These are phyloP conservation scores for Pythium sukuiense DNA, from an alignment of 352 stramenopile species.

Conservation along the genomic window DNA sequence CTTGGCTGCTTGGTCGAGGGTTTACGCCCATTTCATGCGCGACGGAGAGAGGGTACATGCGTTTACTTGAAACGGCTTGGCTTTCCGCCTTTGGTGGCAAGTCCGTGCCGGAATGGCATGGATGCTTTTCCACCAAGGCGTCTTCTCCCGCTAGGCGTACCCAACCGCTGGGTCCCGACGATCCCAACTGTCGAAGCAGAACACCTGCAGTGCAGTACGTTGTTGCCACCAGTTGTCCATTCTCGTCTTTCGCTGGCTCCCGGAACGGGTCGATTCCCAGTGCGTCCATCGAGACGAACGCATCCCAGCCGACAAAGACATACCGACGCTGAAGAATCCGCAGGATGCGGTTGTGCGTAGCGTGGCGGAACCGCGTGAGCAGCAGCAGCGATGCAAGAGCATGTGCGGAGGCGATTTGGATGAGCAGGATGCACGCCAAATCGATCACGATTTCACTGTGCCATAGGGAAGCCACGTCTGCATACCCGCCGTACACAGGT, in stretches of 20 bases:
- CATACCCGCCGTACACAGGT: slow-evolving; percentile 26
- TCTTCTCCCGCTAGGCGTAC: slow-evolving; percentile 1
- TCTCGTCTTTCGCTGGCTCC: neutral
- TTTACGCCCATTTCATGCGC: neutral
- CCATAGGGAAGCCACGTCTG: slow-evolving; percentile 29
- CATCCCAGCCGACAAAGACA: slow-evolving; percentile 36
- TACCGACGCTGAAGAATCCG: slow-evolving; percentile 32
- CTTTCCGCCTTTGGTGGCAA: neutral
- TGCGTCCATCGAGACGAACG: slow-evolving; percentile 24
- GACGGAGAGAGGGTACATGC: neutral
- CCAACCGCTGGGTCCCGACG: neutral
- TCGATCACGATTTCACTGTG: slow-evolving; percentile 31
- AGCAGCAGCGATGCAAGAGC: slow-evolving; percentile 13
- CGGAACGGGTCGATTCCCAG: slow-evolving; percentile 14
- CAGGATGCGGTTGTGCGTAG: slow-evolving; percentile 28
- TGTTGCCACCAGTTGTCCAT: neutral
- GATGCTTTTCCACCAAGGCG: neutral
- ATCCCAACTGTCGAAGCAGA: neutral
- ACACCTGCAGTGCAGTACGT: neutral
- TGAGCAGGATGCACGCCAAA: slow-evolving; percentile 6
- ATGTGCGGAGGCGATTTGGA: slow-evolving; percentile 8
- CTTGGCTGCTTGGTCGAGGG: neutral
- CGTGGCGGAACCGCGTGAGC: slow-evolving; percentile 22
- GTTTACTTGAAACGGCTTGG: neutral
- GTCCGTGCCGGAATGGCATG: neutral